Percentiles rank a stretch among this genome's conserved stretches.
Evolutionary conservation across 78 protist species (phyloP).

Genomic region (Thecamonas trahens): DNA sequence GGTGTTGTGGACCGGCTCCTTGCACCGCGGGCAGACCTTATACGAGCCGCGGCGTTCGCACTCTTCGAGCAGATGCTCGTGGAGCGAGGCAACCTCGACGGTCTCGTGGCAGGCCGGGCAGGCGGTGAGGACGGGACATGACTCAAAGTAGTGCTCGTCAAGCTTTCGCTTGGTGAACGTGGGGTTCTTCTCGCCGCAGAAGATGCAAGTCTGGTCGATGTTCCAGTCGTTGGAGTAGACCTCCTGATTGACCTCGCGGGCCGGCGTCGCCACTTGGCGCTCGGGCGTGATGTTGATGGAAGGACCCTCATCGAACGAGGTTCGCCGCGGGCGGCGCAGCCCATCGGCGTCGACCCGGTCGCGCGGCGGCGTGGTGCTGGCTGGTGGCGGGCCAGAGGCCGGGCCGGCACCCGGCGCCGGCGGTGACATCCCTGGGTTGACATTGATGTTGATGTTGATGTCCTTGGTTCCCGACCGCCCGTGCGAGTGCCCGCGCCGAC

Average conservation of each 20-base stretch:
- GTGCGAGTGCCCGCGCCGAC: no score
- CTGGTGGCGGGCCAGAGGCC: background rate
- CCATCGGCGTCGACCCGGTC: background rate
- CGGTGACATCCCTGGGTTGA: background rate
- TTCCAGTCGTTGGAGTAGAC: background rate
- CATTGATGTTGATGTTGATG: background rate
- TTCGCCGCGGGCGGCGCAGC: background rate
- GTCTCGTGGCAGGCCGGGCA: slow-evolving; percentile 7
- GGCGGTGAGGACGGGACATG: slow-evolving; percentile 30
- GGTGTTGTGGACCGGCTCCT: background rate
- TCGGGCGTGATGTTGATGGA: background rate
- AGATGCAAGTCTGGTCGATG: slow-evolving; percentile 18
- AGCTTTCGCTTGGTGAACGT: slow-evolving; percentile 1
- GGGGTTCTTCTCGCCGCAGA: slow-evolving; percentile 18
- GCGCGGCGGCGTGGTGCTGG: background rate
- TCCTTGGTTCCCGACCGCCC: no score
- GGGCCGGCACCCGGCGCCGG: background rate
- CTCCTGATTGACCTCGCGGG: background rate
- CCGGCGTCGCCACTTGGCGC: background rate
- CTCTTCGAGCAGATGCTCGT: background rate
- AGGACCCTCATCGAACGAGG: background rate
- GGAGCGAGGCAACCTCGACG: background rate
- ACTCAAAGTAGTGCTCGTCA: slow-evolving; percentile 25
- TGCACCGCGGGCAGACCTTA: background rate
- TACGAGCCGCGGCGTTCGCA: background rate